Percentiles rank a stretch among this genome's conserved stretches.
phyloP scores from a whole-genome alignment of 2,329 filamentous ascomycete species.

The Fusarium xylarioides region DNA sequence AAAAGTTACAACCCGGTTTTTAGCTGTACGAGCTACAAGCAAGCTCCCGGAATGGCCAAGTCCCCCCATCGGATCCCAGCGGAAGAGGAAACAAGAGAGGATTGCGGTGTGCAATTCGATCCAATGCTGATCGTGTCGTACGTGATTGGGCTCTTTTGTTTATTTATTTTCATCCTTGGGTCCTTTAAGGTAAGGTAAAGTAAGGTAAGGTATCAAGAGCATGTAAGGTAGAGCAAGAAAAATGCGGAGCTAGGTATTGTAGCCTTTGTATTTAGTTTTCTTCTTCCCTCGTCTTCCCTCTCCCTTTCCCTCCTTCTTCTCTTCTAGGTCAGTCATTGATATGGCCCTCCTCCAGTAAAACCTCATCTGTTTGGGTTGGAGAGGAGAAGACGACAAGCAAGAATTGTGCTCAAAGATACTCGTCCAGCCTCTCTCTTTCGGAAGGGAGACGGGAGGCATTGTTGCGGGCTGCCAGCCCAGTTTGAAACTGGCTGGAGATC shows the following conservation, averaged over 20 bases:
- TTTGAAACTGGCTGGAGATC: constrained; percentile 16
- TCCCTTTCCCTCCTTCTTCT: constrained; percentile 12
- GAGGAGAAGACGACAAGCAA: constrained; percentile 26
- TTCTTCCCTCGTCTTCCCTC: neutral
- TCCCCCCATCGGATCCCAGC: constrained; percentile 16
- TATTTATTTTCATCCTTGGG: neutral
- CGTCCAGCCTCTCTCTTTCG: constrained; percentile 19
- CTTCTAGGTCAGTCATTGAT: constrained; percentile 29
- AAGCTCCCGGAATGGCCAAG: constrained; percentile 16
- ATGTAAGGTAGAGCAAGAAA: neutral
- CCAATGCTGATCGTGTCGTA: constrained; percentile 5
- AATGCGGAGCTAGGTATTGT: constrained; percentile 27
- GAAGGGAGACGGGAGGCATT: constrained; percentile 21
- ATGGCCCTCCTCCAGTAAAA: constrained; percentile 26
- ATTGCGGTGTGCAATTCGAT: constrained; percentile 33
- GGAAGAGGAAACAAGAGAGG: constrained; percentile 3
- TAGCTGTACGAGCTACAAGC: constrained; percentile 18
- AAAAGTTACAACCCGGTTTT: constrained; percentile 19
- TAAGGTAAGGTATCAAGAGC: neutral
- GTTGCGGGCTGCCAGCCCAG: constrained; percentile 24
- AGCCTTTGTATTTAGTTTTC: constrained; percentile 26
- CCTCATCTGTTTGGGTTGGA: constrained; percentile 32
- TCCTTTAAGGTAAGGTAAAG: neutral
- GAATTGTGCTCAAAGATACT: neutral
- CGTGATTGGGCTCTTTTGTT: constrained; percentile 8